These are phyloP conservation scores for Caryocar brasiliense DNA, from an alignment of 441 rosid species.

Conservation along the genomic window DNA sequence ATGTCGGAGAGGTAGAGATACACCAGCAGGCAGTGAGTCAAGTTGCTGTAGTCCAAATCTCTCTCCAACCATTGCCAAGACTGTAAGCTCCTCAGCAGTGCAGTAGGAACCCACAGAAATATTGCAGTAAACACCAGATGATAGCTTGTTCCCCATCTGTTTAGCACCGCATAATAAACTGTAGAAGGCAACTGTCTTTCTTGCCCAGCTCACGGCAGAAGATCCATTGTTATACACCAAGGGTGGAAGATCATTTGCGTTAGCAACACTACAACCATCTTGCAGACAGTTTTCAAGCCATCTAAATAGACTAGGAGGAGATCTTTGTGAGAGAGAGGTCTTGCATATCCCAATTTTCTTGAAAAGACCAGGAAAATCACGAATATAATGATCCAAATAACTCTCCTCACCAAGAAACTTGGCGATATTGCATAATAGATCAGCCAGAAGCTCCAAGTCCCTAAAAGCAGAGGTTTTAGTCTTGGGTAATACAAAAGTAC, in stretches of 20 bases:
- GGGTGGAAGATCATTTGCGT: slow-evolving; percentile 58
- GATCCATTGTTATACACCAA: slow-evolving; percentile 62
- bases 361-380: slow-evolving; percentile 79
- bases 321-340: slow-evolving; percentile 34
- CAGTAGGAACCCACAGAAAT: slow-evolving; percentile 66
- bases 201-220: slow-evolving; percentile 66
- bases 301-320: slow-evolving; percentile 74
- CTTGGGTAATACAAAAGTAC: neutral
- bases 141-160: slow-evolving; percentile 50
- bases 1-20: slow-evolving; percentile 94
- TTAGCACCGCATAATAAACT: slow-evolving; percentile 77
- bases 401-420: slow-evolving; percentile 64
- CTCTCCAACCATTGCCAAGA: slow-evolving; percentile 97
- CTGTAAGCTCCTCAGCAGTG: slow-evolving; percentile 67
- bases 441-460: slow-evolving; percentile 80
- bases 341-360: slow-evolving; percentile 28
- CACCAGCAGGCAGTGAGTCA: slow-evolving; percentile 81
- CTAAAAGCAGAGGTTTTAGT: slow-evolving; percentile 31
- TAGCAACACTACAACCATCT: slow-evolving; percentile 51
- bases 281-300: slow-evolving; percentile 86
- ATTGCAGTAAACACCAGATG: slow-evolving; percentile 75
- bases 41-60: slow-evolving; percentile 86
- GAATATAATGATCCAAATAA: slow-evolving; percentile 82
- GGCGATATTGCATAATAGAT: slow-evolving; percentile 61
- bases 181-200: slow-evolving; percentile 81